Evolutionary conservation across 345 rosid species (phyloP).

Genomic region (Adansonia digitata): DNA sequence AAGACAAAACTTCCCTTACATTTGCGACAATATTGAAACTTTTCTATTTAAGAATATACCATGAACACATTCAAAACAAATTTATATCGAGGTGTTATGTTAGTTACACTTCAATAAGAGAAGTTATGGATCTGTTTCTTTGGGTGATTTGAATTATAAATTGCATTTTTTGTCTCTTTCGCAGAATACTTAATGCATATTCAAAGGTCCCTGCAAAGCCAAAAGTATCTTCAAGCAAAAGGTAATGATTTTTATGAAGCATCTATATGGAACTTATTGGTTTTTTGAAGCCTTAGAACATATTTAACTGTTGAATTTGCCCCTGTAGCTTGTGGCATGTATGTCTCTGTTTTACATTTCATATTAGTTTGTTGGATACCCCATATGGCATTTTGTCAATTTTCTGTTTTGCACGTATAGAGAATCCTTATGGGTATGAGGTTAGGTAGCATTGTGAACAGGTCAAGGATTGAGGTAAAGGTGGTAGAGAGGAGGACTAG

Average conservation of each 20-base stretch:
- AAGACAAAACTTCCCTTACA: neutral
- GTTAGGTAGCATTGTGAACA: neutral
- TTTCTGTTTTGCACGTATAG: neutral
- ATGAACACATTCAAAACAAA: neutral
- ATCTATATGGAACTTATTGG: neutral
- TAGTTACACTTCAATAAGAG: neutral
- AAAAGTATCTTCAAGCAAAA: conserved; percentile 40
- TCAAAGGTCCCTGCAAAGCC: conserved; percentile 57
- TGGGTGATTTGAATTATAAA: neutral
- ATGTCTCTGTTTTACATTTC: neutral
- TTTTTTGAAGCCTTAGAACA: neutral
- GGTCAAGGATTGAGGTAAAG: neutral
- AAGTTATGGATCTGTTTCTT: neutral
- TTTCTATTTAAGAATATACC: neutral
- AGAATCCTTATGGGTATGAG: neutral
- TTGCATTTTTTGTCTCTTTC: neutral
- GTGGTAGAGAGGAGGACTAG: neutral
- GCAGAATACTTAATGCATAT: conserved; percentile 57
- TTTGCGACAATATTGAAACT: neutral
- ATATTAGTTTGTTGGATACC: too few species aligned
- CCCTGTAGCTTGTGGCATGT: neutral
- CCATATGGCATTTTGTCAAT: neutral
- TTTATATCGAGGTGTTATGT: neutral
- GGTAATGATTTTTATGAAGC: conserved; percentile 25
- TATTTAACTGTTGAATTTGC: neutral